Conservation (phyloP, 768 basidiomycete species). For the Neoboletus brunneissimus region DNA sequence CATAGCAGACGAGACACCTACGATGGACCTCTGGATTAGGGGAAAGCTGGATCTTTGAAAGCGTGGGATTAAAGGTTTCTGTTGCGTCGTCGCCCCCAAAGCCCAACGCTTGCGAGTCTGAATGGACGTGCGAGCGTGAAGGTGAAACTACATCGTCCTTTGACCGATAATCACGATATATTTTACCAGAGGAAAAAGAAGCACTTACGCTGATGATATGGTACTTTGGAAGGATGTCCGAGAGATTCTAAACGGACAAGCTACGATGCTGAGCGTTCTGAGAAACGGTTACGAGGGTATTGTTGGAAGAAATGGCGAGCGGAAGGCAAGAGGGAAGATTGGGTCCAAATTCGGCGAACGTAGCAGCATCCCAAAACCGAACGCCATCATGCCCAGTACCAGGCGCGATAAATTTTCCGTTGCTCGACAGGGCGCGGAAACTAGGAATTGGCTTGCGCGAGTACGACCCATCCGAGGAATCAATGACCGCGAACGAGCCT, state of each 20-base stretch:
- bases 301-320: background rate
- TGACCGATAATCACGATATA: background rate
- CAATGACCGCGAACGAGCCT: background rate
- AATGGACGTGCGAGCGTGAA: background rate
- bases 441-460: background rate
- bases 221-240: background rate
- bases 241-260: background rate
- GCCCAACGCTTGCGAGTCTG: background rate
- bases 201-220: background rate
- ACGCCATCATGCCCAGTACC: background rate
- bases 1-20: background rate
- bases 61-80: background rate
- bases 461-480: background rate
- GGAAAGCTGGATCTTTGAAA: conserved; percentile 2
- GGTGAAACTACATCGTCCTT: background rate
- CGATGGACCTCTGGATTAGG: conserved; percentile 1
- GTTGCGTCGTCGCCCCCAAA: background rate
- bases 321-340: background rate
- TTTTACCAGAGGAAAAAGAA: background rate
- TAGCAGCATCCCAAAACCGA: conserved; percentile 6
- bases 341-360: conserved; percentile 3
- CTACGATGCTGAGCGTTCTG: background rate
- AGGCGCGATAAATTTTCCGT: conserved; percentile 7
- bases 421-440: background rate
- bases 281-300: background rate